Conservation (phyloP, 1,139 yeast species). For the Saccharomyces hybrid region DNA sequence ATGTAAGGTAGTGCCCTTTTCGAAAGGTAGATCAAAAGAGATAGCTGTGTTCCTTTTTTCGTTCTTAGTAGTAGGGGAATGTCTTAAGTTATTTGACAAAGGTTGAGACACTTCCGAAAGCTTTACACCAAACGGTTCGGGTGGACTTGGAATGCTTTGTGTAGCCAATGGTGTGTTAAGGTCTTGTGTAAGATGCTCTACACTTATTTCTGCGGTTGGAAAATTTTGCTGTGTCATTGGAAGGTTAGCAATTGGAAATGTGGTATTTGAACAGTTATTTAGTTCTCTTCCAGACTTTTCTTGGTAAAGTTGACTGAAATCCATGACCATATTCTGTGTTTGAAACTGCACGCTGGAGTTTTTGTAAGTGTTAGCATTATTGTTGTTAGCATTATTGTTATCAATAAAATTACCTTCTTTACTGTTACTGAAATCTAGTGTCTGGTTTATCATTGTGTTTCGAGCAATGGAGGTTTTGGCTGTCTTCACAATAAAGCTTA, state of each 20-base stretch:
- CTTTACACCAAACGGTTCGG: neutral
- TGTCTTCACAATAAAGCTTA: neutral
- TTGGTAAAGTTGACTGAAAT: neutral
- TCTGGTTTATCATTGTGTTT: neutral
- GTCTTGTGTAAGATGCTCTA: neutral
- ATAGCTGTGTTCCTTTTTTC: no score
- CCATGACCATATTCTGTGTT: neutral
- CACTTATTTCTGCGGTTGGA: neutral
- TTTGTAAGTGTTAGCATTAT: neutral
- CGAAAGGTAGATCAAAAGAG: neutral
- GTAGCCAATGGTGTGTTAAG: neutral
- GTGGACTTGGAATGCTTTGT: neutral
- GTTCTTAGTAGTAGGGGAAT: no score
- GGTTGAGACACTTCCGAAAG: neutral
- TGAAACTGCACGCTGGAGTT: neutral
- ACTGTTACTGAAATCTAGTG: neutral
- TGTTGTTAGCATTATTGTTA: neutral
- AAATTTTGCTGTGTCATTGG: neutral
- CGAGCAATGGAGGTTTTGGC: constrained; percentile 1
- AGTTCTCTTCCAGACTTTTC: neutral
- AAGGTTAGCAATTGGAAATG: neutral
- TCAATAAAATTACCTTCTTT: neutral
- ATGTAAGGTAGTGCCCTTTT: neutral
- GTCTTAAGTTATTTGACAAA: neutral
- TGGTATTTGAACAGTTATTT: neutral